Conservation (phyloP, 2,329 filamentous ascomycete species). For the Whalleya microplaca region DNA sequence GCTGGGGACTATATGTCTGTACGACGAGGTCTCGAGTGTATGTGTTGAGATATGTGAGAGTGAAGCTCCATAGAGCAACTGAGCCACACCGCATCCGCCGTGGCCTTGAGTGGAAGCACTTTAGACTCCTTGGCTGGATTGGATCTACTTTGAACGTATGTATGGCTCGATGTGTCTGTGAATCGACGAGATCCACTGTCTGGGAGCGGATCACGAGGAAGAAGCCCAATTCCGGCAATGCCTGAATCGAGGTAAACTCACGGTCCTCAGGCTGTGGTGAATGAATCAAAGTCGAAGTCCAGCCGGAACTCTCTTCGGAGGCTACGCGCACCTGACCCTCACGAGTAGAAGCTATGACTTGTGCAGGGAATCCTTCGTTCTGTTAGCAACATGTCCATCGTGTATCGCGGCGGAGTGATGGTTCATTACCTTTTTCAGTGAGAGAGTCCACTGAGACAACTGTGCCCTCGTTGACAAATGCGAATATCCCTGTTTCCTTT, state of each 20-base stretch:
- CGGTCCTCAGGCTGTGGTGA: conserved; percentile 42
- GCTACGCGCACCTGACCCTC: conserved; percentile 36
- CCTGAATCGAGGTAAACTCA: conserved; percentile 61
- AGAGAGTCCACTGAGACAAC: conserved; percentile 55
- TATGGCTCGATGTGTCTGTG: conserved; percentile 58
- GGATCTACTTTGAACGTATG: conserved; percentile 63
- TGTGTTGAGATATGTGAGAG: conserved; percentile 63
- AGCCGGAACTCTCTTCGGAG: conserved; percentile 44
- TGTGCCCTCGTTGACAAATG: conserved; percentile 54
- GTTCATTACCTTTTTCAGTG: conserved; percentile 47
- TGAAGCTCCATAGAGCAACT: conserved; percentile 63
- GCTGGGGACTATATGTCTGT: conserved; percentile 62
- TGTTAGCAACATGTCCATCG: conserved; percentile 16
- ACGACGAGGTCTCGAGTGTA: conserved; percentile 66
- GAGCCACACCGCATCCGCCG: conserved; percentile 57
- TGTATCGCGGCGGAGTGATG: background rate
- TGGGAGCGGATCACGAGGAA: conserved; percentile 63
- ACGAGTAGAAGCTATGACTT: conserved; percentile 39
- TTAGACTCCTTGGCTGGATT: conserved; percentile 63
- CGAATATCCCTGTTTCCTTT: conserved; percentile 46
- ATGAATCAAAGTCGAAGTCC: conserved; percentile 54
- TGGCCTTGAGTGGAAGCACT: conserved; percentile 59
- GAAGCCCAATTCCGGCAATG: conserved; percentile 59
- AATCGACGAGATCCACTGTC: conserved; percentile 64
- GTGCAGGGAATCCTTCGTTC: conserved; percentile 30